A percentile compares a stretch with the other conserved stretches of the same genome.
Conservation (phyloP, 2,329 filamentous ascomycete genomes). For the Aspergillus sp. region DNA sequence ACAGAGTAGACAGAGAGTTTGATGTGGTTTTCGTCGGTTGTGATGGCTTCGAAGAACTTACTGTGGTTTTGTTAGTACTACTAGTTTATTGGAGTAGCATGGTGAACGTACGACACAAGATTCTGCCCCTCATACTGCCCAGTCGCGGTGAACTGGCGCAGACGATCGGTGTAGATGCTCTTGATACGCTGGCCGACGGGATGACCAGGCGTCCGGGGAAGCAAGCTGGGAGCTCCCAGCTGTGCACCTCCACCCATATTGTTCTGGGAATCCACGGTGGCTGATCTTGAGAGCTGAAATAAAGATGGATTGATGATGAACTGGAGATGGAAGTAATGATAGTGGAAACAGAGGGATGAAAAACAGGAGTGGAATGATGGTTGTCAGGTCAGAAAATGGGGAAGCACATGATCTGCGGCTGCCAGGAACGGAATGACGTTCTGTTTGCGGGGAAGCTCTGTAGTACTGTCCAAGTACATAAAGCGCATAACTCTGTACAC, state of each 20-base stretch:
- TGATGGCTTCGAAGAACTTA: conserved; percentile 64
- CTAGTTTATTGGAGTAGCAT: conserved; percentile 2
- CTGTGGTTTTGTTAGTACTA: conserved; percentile 31
- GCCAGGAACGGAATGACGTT: not conserved
- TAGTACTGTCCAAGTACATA: no score
- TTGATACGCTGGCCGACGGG: conserved; percentile 72
- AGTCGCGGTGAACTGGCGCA: conserved; percentile 69
- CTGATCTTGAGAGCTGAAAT: not conserved
- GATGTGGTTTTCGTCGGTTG: conserved; percentile 66
- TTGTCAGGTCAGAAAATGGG: not conserved
- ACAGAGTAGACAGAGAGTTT: conserved; percentile 82
- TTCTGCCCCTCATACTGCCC: conserved; percentile 75
- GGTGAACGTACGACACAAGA: conserved; percentile 56
- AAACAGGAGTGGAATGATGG: not conserved
- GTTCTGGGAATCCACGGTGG: not conserved
- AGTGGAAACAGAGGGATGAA: not conserved
- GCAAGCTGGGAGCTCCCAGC: conserved; percentile 31
- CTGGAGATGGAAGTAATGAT: not conserved
- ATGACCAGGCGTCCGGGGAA: conserved; percentile 45
- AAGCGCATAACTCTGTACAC: no score
- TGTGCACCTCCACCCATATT: conserved; percentile 21
- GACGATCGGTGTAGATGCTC: conserved; percentile 75
- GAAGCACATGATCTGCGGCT: not conserved
- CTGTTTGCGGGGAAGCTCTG: not conserved
- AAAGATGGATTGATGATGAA: not conserved